Conservation (phyloP, 768 basidiomycete species). For the Suillus paluster region DNA sequence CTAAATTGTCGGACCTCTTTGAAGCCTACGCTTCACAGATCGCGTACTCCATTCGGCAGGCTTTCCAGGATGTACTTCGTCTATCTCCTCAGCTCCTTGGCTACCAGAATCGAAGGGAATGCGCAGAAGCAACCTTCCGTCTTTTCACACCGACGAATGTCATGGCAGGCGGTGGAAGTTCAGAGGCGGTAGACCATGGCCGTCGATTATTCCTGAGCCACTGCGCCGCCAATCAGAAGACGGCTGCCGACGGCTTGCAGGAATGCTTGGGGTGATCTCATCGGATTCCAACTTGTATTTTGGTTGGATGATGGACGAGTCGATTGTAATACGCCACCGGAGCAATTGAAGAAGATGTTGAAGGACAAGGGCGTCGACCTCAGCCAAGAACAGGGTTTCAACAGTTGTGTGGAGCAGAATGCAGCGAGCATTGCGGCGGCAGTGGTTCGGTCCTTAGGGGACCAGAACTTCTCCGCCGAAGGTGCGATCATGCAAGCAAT, state of each 20-base stretch:
- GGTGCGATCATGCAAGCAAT: conserved; percentile 57
- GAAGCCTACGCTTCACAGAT: conserved; percentile 79
- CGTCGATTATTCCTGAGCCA: conserved; percentile 58
- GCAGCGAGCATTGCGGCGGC: conserved; percentile 61
- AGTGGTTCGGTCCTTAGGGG: conserved; percentile 65
- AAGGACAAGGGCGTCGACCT: conserved; percentile 36
- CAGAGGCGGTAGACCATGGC: conserved; percentile 40
- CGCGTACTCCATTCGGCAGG: conserved; percentile 63
- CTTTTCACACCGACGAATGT: conserved; percentile 72
- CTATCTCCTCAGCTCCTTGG: conserved; percentile 80
- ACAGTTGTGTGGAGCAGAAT: conserved; percentile 43
- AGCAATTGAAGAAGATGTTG: conserved; percentile 42
- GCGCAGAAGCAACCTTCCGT: conserved; percentile 67
- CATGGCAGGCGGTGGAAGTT: conserved; percentile 41
- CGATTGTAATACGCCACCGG: conserved; percentile 22
- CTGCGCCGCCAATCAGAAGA: conserved; percentile 62
- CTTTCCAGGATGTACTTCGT: conserved; percentile 53
- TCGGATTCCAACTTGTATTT: conserved; percentile 62
- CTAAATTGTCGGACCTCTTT: conserved; percentile 65
- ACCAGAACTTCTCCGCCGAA: conserved; percentile 61
- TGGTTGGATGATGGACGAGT: conserved; percentile 42
- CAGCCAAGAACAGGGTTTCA: conserved; percentile 36
- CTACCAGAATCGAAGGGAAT: conserved; percentile 66
- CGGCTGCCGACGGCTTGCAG: conserved; percentile 52
- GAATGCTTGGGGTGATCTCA: conserved; percentile 72